Conservation (phyloP, 495 filamentous ascomycete species). For the Acidomyces sp. region DNA sequence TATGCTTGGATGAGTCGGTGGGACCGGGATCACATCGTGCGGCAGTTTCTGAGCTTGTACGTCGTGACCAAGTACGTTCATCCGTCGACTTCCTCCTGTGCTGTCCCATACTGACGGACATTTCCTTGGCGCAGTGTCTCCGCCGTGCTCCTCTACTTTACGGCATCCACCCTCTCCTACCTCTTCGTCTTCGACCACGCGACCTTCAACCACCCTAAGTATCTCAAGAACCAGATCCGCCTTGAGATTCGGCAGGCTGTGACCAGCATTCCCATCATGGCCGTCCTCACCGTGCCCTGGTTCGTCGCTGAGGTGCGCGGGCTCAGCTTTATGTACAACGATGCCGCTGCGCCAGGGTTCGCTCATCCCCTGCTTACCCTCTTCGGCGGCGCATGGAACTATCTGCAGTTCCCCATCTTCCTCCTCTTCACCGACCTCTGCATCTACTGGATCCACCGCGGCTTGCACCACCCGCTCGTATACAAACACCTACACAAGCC, state of each 20-base stretch:
- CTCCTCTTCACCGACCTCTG: slow-evolving; percentile 81
- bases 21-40: slow-evolving; percentile 65
- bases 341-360: slow-evolving; percentile 15
- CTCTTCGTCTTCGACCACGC: slow-evolving; percentile 87
- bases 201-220: slow-evolving; percentile 82
- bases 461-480: slow-evolving; percentile 65
- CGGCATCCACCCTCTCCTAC: slow-evolving; percentile 74
- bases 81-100: too few relatives aligned
- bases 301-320: slow-evolving; percentile 77
- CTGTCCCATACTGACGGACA: too few relatives aligned
- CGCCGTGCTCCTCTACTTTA: slow-evolving; percentile 70
- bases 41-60: slow-evolving; percentile 65
- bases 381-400: slow-evolving; percentile 58
- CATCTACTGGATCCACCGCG: slow-evolving; percentile 94
- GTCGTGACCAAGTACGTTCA: slow-evolving; percentile 76
- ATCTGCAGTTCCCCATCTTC: slow-evolving; percentile 82
- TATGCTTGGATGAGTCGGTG: slow-evolving; percentile 74
- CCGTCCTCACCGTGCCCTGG: slow-evolving; percentile 67
- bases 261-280: slow-evolving; percentile 65
- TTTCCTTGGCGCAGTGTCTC: slow-evolving; percentile 75
- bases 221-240: slow-evolving; percentile 82
- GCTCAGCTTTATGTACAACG: slow-evolving; percentile 77
- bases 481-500: slow-evolving; percentile 91
- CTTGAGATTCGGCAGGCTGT: slow-evolving; percentile 76
- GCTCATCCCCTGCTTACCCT: slow-evolving; percentile 28